phyloP scores from a whole-genome alignment of 352 stramenopile genomes.

The Bremia lactucae region DNA sequence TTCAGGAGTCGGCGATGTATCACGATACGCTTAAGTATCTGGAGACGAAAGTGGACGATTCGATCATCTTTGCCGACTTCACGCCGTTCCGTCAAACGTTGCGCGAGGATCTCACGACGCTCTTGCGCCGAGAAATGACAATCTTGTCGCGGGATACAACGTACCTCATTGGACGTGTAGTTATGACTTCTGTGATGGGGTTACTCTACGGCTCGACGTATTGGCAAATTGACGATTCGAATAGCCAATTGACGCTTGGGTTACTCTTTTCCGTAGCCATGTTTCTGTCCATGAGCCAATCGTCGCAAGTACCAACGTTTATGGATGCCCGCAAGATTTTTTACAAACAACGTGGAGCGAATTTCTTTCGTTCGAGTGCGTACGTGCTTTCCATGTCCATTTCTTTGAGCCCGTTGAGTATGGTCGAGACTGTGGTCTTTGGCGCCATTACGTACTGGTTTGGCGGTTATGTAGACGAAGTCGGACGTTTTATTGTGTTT shows the following conservation, averaged over 20 bases:
- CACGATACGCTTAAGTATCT: slow-evolving; percentile 31
- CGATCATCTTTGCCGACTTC: slow-evolving; percentile 6
- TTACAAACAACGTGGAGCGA: slow-evolving; percentile 84
- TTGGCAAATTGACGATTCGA: slow-evolving; percentile 46
- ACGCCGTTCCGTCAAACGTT: slow-evolving; percentile 40
- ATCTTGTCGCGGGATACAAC: slow-evolving; percentile 51
- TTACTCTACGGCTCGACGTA: slow-evolving; percentile 58
- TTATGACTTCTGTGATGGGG: slow-evolving; percentile 55
- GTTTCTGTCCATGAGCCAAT: slow-evolving; percentile 75
- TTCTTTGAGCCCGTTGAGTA: slow-evolving; percentile 34
- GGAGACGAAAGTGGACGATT: slow-evolving; percentile 22
- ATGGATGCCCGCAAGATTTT: slow-evolving; percentile 64
- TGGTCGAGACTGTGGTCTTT: slow-evolving; percentile 75
- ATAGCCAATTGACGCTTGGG: slow-evolving; percentile 56
- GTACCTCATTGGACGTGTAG: slow-evolving; percentile 30
- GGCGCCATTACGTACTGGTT: slow-evolving; percentile 84
- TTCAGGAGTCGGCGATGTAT: slow-evolving; percentile 37
- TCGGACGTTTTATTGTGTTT: slow-evolving; percentile 44
- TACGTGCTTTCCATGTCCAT: slow-evolving; percentile 63
- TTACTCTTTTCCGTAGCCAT: slow-evolving; percentile 83
- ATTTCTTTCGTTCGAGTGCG: slow-evolving; percentile 82
- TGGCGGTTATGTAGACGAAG: slow-evolving; percentile 48
- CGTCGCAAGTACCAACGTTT: slow-evolving; percentile 67
- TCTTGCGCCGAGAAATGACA: slow-evolving; percentile 46
- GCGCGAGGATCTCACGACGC: slow-evolving; percentile 23